phyloP scores from a whole-genome alignment of 1,139 yeast species.

The Kluyveromyces sp. region DNA sequence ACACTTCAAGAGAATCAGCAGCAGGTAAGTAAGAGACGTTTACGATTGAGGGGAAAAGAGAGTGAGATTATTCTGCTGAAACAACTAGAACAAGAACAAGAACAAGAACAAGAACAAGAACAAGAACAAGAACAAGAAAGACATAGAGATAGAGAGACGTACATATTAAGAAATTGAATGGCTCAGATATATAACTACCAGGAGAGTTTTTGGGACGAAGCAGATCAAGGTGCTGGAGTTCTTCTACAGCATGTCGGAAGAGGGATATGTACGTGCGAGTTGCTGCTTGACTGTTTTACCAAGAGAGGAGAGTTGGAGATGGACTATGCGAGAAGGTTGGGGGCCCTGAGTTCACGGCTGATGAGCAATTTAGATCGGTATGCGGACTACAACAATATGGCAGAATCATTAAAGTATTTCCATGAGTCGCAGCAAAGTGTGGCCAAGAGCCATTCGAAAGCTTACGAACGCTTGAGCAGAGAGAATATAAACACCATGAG shows the following conservation, averaged over 20 bases:
- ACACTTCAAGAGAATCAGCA: too few species aligned
- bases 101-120: too few species aligned
- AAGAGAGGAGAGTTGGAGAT: conserved; percentile 26
- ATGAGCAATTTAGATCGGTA: conserved; percentile 13
- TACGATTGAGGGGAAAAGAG: too few species aligned
- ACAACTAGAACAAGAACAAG: too few species aligned
- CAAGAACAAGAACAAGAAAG: too few species aligned
- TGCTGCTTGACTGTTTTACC: conserved; percentile 22
- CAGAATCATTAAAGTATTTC: conserved; percentile 12
- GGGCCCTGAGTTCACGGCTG: conserved; percentile 25
- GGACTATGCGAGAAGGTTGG: conserved; percentile 27
- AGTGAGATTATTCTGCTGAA: too few species aligned
- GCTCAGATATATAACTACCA: conserved; percentile 21
- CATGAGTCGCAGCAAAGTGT: conserved; percentile 18
- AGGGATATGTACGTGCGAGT: conserved; percentile 23
- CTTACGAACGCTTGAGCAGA: conserved; percentile 23
- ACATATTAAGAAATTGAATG: conserved; percentile 1
- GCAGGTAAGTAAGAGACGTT: too few species aligned
- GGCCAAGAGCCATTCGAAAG: conserved; percentile 27
- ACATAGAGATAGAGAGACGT: too few species aligned
- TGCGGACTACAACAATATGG: conserved; percentile 25
- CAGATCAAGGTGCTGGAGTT: conserved; percentile 26
- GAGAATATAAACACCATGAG: conserved; percentile 20
- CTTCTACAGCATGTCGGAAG: conserved; percentile 23
- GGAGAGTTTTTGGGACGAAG: conserved; percentile 30